Conservation (phyloP, 2,329 filamentous ascomycete genomes). For the Calycina herbarum region DNA sequence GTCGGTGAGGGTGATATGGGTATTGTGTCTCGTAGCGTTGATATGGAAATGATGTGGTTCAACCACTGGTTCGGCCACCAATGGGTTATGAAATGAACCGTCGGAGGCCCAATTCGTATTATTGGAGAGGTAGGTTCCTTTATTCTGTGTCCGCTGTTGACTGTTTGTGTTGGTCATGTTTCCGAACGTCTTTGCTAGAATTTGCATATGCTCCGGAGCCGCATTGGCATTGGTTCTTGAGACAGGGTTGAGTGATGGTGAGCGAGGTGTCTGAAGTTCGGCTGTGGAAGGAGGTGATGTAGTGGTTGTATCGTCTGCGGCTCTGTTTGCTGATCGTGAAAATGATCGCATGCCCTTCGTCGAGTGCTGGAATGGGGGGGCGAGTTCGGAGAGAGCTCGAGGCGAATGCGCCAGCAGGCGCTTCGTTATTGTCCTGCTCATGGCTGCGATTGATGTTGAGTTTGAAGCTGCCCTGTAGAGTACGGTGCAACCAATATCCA, state of each 20-base stretch:
- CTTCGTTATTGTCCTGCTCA: slow-evolving; percentile 34
- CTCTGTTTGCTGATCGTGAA: slow-evolving; percentile 36
- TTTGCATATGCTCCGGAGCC: slow-evolving; percentile 4
- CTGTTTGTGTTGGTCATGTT: slow-evolving; percentile 7
- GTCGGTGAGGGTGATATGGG: slow-evolving; percentile 84
- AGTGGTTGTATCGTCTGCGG: slow-evolving; percentile 21
- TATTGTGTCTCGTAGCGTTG: slow-evolving; percentile 89
- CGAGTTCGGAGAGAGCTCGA: background rate
- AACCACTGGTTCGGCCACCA: slow-evolving; percentile 40
- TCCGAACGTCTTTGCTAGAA: slow-evolving; percentile 11
- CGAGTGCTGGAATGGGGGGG: background rate
- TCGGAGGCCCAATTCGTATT: slow-evolving; percentile 20
- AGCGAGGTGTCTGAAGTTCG: slow-evolving; percentile 9
- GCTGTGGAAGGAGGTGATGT: background rate
- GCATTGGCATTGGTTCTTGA: slow-evolving; percentile 6
- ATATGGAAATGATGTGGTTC: slow-evolving; percentile 86
- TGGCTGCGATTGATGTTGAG: slow-evolving; percentile 23
- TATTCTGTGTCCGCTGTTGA: background rate
- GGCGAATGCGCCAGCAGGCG: slow-evolving; percentile 35
- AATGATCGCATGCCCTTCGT: slow-evolving; percentile 35
- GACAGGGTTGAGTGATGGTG: slow-evolving; percentile 21
- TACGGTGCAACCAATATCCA: slow-evolving; percentile 8
- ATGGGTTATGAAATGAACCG: slow-evolving; percentile 12
- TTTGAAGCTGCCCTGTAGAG: background rate
- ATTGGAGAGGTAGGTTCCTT: background rate